These are phyloP conservation scores for Madurella fahalii DNA, from an alignment of 2,329 filamentous ascomycete genomes.

Conservation along the genomic window DNA sequence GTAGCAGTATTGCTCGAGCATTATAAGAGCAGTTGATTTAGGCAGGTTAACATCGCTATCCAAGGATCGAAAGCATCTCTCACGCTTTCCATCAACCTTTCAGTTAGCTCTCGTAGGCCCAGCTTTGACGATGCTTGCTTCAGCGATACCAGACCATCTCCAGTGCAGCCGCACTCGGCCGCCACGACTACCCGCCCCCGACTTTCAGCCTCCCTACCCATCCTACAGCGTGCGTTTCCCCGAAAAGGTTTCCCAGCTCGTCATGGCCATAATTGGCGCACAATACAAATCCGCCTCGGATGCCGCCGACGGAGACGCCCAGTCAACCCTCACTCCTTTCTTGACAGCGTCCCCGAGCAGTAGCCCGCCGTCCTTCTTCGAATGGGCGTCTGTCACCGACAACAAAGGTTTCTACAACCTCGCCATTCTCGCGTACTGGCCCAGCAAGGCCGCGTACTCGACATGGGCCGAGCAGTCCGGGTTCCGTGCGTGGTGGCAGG, in stretches of 20 bases:
- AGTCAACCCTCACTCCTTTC: constrained; percentile 30
- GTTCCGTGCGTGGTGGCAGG: constrained; percentile 38
- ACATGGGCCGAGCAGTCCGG: constrained; percentile 34
- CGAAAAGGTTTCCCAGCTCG: constrained; percentile 13
- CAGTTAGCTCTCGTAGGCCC: no score
- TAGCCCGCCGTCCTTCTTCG: constrained; percentile 26
- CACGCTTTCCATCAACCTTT: no score
- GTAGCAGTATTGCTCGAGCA: no score
- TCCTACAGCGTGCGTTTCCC: constrained; percentile 11
- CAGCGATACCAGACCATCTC: constrained; percentile 13
- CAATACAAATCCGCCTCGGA: constrained; percentile 10
- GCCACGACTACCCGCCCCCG: constrained; percentile 4
- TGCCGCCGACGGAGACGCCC: constrained; percentile 27
- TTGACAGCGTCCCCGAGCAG: not conserved
- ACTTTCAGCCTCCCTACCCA: constrained; percentile 14
- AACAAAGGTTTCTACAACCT: constrained; percentile 33
- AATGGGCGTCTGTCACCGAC: constrained; percentile 33
- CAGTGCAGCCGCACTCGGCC: constrained; percentile 14
- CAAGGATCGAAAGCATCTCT: no score
- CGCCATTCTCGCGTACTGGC: constrained; percentile 38
- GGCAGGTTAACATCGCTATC: no score
- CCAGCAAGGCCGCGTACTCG: constrained; percentile 27
- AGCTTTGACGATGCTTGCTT: constrained; percentile 4
- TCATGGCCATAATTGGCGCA: constrained; percentile 17
- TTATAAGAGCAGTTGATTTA: no score